Evolutionary conservation across 495 filamentous ascomycete genomes (phyloP).

Genomic region (Schizothecium vesticola): DNA sequence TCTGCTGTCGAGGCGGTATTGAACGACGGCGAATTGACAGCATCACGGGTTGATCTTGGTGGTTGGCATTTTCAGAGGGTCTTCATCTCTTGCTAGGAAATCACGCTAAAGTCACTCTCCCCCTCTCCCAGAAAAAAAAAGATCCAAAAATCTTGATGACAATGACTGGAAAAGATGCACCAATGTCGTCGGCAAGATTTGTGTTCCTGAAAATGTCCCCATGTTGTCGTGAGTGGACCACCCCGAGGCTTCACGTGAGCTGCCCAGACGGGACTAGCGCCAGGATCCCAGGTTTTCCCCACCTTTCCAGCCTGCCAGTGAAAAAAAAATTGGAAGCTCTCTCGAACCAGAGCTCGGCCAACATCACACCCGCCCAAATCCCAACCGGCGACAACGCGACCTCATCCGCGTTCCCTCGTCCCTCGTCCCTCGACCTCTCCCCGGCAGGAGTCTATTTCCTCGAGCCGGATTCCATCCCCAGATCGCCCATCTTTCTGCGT

Average conservation of each 20-base stretch:
- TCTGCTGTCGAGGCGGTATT: neutral
- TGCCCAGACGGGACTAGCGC: slow-evolving; percentile 9
- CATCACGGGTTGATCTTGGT: neutral
- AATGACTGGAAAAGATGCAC: neutral
- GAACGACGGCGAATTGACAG: neutral
- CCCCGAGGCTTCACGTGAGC: slow-evolving; percentile 1
- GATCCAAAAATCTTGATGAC: neutral
- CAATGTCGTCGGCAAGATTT: neutral
- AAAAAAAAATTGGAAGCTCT: slow-evolving; percentile 22
- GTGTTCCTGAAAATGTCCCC: neutral
- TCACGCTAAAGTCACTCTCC: neutral
- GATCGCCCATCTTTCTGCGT: neutral
- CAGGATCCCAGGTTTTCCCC: slow-evolving; percentile 13
- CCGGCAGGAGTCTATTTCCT: neutral
- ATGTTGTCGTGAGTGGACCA: neutral
- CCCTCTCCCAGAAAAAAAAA: neutral
- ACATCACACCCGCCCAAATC: slow-evolving; percentile 5
- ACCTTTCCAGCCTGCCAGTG: slow-evolving; percentile 12
- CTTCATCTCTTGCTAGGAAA: neutral
- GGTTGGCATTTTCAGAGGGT: neutral
- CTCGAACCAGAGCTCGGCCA: slow-evolving; percentile 1
- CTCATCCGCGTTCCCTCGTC: neutral
- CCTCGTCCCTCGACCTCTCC: neutral
- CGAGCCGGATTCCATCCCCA: neutral
- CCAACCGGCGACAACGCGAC: neutral